Evolutionary conservation across 2,329 filamentous ascomycete genomes (phyloP).

Genomic region (Rhynchosporium agropyri): DNA sequence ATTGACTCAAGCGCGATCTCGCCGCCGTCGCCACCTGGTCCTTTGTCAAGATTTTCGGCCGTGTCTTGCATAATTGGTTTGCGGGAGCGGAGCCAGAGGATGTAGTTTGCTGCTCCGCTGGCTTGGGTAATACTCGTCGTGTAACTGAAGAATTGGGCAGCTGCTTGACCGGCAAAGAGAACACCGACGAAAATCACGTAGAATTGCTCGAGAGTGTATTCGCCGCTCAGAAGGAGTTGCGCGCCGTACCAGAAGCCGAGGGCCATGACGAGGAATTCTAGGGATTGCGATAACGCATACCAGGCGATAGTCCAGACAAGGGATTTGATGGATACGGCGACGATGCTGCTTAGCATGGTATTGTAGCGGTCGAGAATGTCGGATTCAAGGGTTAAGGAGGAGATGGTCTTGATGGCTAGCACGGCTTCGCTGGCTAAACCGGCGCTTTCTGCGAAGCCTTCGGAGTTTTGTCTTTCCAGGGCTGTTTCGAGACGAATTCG

Average conservation of each 20-base stretch:
- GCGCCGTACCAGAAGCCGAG: conserved; percentile 46
- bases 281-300: conserved; percentile 19
- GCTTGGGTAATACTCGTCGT: conserved; percentile 21
- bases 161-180: conserved; percentile 38
- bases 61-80: conserved; percentile 23
- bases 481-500: conserved; percentile 49
- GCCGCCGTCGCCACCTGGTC: conserved; percentile 14
- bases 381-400: conserved; percentile 79
- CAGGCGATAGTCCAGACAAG: conserved; percentile 20
- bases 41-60: conserved; percentile 13
- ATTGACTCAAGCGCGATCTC: conserved; percentile 15
- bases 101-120: conserved; percentile 42
- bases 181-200: conserved; percentile 55
- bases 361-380: conserved; percentile 76
- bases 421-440: conserved; percentile 89
- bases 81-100: conserved; percentile 43
- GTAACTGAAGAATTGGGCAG: conserved; percentile 20
- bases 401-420: conserved; percentile 87
- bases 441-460: conserved; percentile 62
- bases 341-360: conserved; percentile 44
- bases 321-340: conserved; percentile 15
- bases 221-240: conserved; percentile 44
- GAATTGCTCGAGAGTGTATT: conserved; percentile 49
- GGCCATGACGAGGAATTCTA: conserved; percentile 40
- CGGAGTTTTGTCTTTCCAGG: conserved; percentile 40